Percentiles rank a stretch among this genome's conserved stretches.
Evolutionary conservation across 2,329 filamentous ascomycete species (phyloP).

Genomic region (Diaporthe vaccinii): DNA sequence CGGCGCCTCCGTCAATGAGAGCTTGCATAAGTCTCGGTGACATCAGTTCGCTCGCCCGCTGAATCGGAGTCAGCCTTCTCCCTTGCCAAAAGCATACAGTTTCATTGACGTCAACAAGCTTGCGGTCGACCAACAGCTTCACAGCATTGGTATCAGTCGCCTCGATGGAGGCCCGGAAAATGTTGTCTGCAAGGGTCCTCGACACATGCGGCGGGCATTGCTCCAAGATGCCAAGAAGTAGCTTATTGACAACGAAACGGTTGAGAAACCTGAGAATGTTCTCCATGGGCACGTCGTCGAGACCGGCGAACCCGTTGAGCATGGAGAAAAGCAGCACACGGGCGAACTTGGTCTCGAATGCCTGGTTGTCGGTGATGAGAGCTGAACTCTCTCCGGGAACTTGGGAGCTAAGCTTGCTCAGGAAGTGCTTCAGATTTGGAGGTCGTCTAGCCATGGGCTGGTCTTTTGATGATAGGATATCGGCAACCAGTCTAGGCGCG

Average conservation of each 20-base stretch:
- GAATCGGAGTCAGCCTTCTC: neutral
- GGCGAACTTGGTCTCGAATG: slow-evolving; percentile 6
- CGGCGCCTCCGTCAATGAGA: neutral
- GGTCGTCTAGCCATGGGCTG: neutral
- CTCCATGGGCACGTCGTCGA: neutral
- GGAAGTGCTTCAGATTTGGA: neutral
- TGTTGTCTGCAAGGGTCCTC: neutral
- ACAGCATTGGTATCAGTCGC: neutral
- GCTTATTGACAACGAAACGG: neutral
- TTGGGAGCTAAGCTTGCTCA: neutral
- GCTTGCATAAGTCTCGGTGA: neutral
- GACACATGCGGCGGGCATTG: neutral
- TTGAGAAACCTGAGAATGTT: slow-evolving; percentile 15
- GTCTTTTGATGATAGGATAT: neutral
- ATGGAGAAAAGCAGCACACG: slow-evolving; percentile 4
- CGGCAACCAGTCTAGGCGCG: neutral
- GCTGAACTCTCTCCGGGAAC: neutral
- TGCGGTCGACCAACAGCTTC: neutral
- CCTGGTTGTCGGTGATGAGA: neutral
- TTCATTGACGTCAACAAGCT: neutral
- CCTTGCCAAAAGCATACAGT: neutral
- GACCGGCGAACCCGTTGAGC: slow-evolving; percentile 10
- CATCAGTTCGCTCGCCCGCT: neutral
- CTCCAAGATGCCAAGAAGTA: neutral
- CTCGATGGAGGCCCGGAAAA: slow-evolving; percentile 1